Base-by-base conservation (phyloP, 1,284 basidiomycete genomes). In the Schizophyllum commune region DNA sequence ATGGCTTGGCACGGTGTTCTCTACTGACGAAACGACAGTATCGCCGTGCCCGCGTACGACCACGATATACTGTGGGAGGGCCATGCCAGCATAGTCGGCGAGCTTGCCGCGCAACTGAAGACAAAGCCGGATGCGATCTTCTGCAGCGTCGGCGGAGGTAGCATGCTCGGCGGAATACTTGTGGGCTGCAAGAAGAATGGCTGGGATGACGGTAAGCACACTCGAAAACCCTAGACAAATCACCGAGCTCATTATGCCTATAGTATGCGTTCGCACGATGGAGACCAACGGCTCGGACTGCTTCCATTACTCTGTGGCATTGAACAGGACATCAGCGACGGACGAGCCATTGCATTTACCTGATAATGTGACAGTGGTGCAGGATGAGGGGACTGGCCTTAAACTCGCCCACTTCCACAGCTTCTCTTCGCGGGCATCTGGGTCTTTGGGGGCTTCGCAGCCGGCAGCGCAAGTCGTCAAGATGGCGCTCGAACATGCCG, bases 131-230 rank as follows among this genome's bases (percentile, higher is more conserved):
- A 86, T 64, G 88, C 86, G 0, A 84, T 91, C 54, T 82, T 91
- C 63, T 91, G 89, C 66, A 86, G 85, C 60, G 87, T 91, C 8
- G 89, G 89, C 27, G 88, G 89, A 0, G 88, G 79, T 0, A 88
- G 89, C 0, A 73, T 91, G 1, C 72, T 89, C 2, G 86, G 84
- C 15, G 89, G 89, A 0, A 73, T 90, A 53, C 82, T 91, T 47
- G 70, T 77, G 6, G 89, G 88, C 5, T 89, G 86, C 65, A 77
- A 78, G 63, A 70, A 70, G 1, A 77, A 80, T 0, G 82, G 80
- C 17, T 91, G 89, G 88, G 82, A 84, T 56, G 77, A 85, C 59
- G 83, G 87, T 87, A 65, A 27, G 54, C n/a, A 19, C 20, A 11
- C 5, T 11, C 7, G 13, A n/a, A 51, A 51, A 52, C 5, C 21